Percentiles rank a stretch among this genome's conserved stretches.
These are phyloP conservation scores for Penicillium verrucosum DNA, from an alignment of 2,329 filamentous ascomycete genomes.

Conservation along the genomic window DNA sequence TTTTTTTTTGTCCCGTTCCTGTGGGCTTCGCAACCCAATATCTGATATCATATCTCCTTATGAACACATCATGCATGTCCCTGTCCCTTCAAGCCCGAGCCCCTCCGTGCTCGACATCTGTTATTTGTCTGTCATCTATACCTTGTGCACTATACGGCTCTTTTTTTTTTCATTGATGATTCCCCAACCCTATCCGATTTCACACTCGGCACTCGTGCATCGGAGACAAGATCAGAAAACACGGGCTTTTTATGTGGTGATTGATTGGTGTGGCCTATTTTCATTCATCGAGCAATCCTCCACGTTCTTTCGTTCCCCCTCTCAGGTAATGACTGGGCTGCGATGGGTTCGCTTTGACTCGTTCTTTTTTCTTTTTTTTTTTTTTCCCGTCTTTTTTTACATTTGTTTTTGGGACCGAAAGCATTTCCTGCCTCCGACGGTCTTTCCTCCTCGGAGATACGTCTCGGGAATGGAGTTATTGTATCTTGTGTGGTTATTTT, in stretches of 20 bases:
- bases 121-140: conserved; percentile 4
- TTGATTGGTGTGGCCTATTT: not conserved
- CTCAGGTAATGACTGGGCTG: not conserved
- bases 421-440: not conserved
- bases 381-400: not conserved
- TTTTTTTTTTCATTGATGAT: conserved; percentile 4
- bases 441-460: not conserved
- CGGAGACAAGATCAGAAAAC: not conserved
- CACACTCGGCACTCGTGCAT: not conserved
- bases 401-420: not conserved
- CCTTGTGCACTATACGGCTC: not conserved
- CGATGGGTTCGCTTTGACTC: not conserved
- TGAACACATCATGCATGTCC: conserved; percentile 3
- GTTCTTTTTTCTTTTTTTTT: not conserved
- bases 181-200: not conserved
- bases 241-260: not conserved
- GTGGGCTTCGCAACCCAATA: not conserved
- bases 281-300: not conserved
- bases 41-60: not conserved
- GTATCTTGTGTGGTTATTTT: not conserved
- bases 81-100: not conserved
- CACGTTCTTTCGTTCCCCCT: not conserved
- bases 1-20: not conserved
- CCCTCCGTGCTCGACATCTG: not conserved
- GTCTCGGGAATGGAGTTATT: conserved; percentile 1